Percentiles rank a stretch among this genome's conserved stretches.
Evolutionary conservation across 83 land plant genomes (phyloP).

Genomic region (Picea engelmannii): DNA sequence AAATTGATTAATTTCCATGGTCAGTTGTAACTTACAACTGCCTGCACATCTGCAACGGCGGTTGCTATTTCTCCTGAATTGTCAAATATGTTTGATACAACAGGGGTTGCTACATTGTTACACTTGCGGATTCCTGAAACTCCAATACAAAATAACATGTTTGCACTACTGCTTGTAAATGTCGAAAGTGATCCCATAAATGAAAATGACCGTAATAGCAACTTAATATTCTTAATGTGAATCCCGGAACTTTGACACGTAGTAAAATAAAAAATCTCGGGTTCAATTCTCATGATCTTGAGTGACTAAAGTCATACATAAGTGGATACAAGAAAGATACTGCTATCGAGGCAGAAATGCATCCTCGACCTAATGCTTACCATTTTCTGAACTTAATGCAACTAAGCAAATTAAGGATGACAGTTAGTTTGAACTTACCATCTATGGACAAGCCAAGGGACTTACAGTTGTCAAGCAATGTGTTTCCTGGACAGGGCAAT

Average conservation of each 20-base stretch:
- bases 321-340: neutral
- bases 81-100: slow-evolving; percentile 77
- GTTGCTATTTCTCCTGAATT: slow-evolving; percentile 75
- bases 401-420: neutral
- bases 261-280: neutral
- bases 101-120: slow-evolving; percentile 59
- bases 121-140: slow-evolving; percentile 66
- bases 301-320: neutral
- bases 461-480: slow-evolving; percentile 70
- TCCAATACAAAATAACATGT: neutral
- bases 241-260: neutral
- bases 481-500: slow-evolving; percentile 46
- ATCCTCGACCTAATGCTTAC: neutral
- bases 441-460: slow-evolving; percentile 69
- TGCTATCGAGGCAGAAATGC: neutral
- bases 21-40: slow-evolving; percentile 61
- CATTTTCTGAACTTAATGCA: neutral
- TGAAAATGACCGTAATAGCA: neutral
- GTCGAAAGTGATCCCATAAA: neutral
- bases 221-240: neutral
- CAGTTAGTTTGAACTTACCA: slow-evolving; percentile 39
- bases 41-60: slow-evolving; percentile 81
- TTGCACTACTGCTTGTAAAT: neutral
- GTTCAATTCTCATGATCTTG: neutral
- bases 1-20: slow-evolving; percentile 7